Evolutionary conservation across 148 eudicot species (phyloP), one percentile per base, ranked within the genome.

Genomic region (Cornus florida): DNA sequence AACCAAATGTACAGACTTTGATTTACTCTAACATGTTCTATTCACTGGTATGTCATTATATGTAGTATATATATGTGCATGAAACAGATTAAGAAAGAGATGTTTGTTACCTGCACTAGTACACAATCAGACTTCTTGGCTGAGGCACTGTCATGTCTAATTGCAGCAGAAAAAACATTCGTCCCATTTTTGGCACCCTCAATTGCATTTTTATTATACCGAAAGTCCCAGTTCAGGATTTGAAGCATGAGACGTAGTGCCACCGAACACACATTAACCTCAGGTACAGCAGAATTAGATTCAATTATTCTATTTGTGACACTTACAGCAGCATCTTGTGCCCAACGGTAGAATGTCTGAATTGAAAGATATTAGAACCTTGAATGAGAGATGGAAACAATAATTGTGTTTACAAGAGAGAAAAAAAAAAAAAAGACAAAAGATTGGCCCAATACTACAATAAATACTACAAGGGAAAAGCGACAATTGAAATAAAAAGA

Each of bases 141-240:
- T 33, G 77, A 72, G 67, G 82, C 82, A 71, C 84, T 70, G 68
- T 94, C 94, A 68, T 81, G 74, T 79, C 81, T 91, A 80, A 84
- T 78, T 76, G 81, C 91, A 17, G 82, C 80, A 53, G 87, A 82
- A 81, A 90, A 94, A 57, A 90, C 88, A 83, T 92, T 88, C 67
- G 86, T 82, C 73, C 86, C 88, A 19, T 79, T 83, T 86, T 87
- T 91, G 46, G 76, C 84, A 70, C 78, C 79, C 43, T 83, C 90
- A 66, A 73, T 74, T 71, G 81, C 77, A 82, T 72, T 83, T 46
- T 79, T 82, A 77, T 82, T 80, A 78, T 67, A 84, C 46, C 79
- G 89, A 80, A 97, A 97, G 82, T 94, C 95, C 99, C 98, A 97
- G 76, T 83, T 92, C 83, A 97, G 83, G 74, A 97, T 92, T 88